Conservation (phyloP, 768 basidiomycete genomes). For the Naematelia aurantialba region DNA sequence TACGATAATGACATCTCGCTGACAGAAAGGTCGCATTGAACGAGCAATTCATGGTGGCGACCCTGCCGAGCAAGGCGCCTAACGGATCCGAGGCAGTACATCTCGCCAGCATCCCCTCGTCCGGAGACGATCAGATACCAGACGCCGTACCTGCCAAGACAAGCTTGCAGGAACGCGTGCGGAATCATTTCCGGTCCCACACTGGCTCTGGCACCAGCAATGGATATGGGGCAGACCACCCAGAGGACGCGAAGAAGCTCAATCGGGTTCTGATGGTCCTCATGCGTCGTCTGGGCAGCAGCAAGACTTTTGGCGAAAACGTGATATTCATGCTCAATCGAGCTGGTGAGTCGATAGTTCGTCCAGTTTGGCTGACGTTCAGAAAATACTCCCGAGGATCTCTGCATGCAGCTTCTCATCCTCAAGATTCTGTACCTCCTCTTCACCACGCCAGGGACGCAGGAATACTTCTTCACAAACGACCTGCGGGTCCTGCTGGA, state of each 20-base stretch:
- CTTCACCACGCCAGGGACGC: constrained; percentile 86
- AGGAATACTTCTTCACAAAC: constrained; percentile 97
- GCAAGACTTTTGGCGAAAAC: constrained; percentile 95
- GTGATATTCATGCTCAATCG: constrained; percentile 99
- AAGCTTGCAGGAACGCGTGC: constrained; percentile 8
- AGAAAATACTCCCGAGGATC: constrained; percentile 83
- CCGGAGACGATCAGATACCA: constrained; percentile 2
- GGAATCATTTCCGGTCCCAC: constrained; percentile 30
- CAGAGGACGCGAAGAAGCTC: constrained; percentile 47
- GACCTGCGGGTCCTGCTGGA: constrained; percentile 94
- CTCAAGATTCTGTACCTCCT: constrained; percentile 91
- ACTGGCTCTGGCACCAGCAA: constrained; percentile 25
- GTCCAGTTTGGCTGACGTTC: constrained; percentile 9
- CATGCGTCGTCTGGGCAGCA: constrained; percentile 75
- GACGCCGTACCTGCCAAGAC: neutral
- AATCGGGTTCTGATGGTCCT: constrained; percentile 82
- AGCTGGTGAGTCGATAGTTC: constrained; percentile 62
- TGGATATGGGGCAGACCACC: constrained; percentile 48
- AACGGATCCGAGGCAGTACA: constrained; percentile 12
- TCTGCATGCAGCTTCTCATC: constrained; percentile 90
- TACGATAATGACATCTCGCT: neutral
- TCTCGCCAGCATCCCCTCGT: constrained; percentile 1
- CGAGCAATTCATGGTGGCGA: constrained; percentile 97
- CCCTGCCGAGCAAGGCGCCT: constrained; percentile 51
- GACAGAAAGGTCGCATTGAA: constrained; percentile 74